Evolutionary conservation across 495 filamentous ascomycete genomes (phyloP), one percentile per base, ranked within the genome.

Genomic region (Acidiella bohemica): DNA sequence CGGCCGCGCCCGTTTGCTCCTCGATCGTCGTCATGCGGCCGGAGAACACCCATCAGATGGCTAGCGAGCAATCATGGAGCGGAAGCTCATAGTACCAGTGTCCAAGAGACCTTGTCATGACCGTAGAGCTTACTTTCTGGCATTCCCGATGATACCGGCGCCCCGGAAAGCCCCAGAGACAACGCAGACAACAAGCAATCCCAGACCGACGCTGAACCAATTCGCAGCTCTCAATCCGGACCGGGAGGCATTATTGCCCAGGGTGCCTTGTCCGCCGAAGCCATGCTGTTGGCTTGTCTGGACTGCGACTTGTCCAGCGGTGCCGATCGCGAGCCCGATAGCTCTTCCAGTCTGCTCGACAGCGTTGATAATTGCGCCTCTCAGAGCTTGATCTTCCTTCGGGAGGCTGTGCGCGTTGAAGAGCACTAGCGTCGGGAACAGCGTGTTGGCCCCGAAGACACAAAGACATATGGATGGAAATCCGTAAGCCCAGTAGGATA

Each of bases 331-430:
- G 20, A 79, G 54, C 0, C 70, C 67, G 22, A 79, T 59, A 0
- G 73, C 64, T 24, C 74, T 52, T 0, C 75, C 75, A 3, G 76
- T 44, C 38, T 74, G 70, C 0, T 67, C 71, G 36, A 72, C 68
- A 0, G 74, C 63, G 39, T 76, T 78, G 44, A 78, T 67, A 9
- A 77, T 59, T 0, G 70, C 75, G 0, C 73, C 74, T 2, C 72
- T 72, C 2, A 79, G 41, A 0, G 72, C 69, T 47, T 78, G 75
- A 38, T 78, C 73, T 18, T 70, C 65, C n/a, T 64, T 59, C 10
- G 73, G 69, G 9, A 80, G 55, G 3, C 63, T 59, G 37, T 68
- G 66, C 1, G 71, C 71, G 0, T 68, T 76, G 53, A 75, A 77
- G 6, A 80, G 58, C 0, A 71, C 71, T 13, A 78, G 51, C 20